A percentile compares a stretch with the other conserved stretches of the same genome.
Conservation (phyloP, 495 filamentous ascomycete genomes). For the Letharia lupina region DNA sequence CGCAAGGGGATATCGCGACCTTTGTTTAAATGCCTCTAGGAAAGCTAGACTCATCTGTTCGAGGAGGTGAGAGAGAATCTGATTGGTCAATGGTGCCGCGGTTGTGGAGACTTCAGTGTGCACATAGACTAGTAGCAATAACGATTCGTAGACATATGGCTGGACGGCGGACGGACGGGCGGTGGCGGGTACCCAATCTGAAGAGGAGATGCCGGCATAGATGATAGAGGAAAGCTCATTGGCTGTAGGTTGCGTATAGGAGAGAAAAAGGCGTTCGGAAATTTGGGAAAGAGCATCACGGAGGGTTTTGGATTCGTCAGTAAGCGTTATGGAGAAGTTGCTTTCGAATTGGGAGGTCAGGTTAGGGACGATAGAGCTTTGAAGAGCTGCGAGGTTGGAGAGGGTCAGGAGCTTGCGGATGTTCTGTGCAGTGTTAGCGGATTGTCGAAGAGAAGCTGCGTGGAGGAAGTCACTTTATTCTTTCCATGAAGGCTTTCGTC, state of each 20-base stretch:
- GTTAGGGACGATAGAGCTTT: conserved; percentile 66
- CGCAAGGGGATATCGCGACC: conserved; percentile 60
- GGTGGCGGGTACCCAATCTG: conserved; percentile 59
- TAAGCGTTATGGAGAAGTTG: conserved; percentile 79
- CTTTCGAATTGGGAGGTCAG: conserved; percentile 83
- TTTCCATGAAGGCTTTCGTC: conserved; percentile 14
- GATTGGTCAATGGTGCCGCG: conserved; percentile 55
- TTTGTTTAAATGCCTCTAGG: conserved; percentile 58
- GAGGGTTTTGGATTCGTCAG: conserved; percentile 83
- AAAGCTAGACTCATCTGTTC: conserved; percentile 65
- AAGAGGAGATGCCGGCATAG: conserved; percentile 55
- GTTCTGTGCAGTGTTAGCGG: conserved; percentile 45
- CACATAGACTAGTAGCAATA: conserved; percentile 74
- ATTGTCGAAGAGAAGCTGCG: not conserved
- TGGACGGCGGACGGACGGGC: conserved; percentile 64
- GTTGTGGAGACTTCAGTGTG: conserved; percentile 90
- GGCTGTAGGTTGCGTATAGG: conserved; percentile 72
- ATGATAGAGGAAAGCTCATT: conserved; percentile 55
- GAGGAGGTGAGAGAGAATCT: conserved; percentile 71
- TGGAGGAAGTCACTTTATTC: conserved; percentile 53
- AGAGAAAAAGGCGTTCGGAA: conserved; percentile 78
- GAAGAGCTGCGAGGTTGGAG: conserved; percentile 74
- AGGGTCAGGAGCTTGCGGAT: conserved; percentile 89
- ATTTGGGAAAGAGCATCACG: conserved; percentile 84
- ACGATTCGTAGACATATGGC: conserved; percentile 79